Evolutionary conservation across 768 basidiomycete genomes (phyloP).

Genomic region (Termitomyces sp.): DNA sequence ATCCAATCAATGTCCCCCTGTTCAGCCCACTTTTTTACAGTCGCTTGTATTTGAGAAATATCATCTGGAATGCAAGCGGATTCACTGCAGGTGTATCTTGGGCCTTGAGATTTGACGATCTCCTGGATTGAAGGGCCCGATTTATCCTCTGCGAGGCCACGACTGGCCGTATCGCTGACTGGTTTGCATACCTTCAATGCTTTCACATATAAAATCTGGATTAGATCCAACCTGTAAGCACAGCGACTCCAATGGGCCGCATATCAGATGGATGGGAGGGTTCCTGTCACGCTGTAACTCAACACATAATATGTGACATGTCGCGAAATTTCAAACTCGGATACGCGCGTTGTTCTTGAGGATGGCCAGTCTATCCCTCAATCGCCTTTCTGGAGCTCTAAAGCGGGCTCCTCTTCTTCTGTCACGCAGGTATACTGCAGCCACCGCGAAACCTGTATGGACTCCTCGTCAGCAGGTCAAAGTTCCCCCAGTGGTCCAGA

Average conservation of each 20-base stretch:
- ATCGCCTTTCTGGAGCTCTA: slow-evolving; percentile 12
- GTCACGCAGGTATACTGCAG: slow-evolving; percentile 3
- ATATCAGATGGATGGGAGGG: slow-evolving; percentile 4
- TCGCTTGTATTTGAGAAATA: slow-evolving; percentile 38
- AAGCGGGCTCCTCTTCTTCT: slow-evolving; percentile 3
- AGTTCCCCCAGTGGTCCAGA: background rate
- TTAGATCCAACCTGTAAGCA: slow-evolving; percentile 25
- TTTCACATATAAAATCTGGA: background rate
- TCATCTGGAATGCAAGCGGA: slow-evolving; percentile 65
- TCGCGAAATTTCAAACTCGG: slow-evolving; percentile 1
- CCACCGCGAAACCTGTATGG: slow-evolving; percentile 4
- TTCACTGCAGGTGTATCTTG: slow-evolving; percentile 31
- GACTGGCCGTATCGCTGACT: slow-evolving; percentile 73
- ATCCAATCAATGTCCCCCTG: slow-evolving; percentile 60
- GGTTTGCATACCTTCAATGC: slow-evolving; percentile 3
- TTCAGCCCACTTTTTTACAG: slow-evolving; percentile 41
- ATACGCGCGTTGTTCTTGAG: background rate
- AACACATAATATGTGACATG: slow-evolving; percentile 3
- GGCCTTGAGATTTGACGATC: slow-evolving; percentile 31
- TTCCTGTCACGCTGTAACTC: background rate
- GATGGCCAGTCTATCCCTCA: slow-evolving; percentile 21
- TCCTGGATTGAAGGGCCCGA: slow-evolving; percentile 62
- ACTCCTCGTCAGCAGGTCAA: slow-evolving; percentile 5
- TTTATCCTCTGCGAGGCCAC: slow-evolving; percentile 43
- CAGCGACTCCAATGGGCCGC: slow-evolving; percentile 21